Evolutionary conservation across 768 basidiomycete genomes (phyloP).

Genomic region (Podaxis pistillaris): DNA sequence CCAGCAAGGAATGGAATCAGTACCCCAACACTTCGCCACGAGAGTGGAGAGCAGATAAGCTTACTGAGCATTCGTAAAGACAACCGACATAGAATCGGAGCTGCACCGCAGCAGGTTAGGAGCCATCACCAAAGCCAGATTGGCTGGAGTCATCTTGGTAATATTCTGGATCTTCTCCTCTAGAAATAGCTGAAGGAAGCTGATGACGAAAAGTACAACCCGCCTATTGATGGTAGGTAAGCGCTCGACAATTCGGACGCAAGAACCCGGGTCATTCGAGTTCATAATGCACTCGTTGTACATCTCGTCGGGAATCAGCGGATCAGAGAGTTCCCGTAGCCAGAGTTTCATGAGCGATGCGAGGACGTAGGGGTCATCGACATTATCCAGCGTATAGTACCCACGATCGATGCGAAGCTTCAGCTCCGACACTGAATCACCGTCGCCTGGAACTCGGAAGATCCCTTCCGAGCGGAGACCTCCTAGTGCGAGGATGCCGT

Average conservation of each 20-base stretch:
- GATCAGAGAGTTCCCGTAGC: conserved; percentile 89
- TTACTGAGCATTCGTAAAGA: conserved; percentile 90
- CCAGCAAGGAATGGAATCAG: conserved; percentile 13
- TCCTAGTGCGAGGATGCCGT: conserved; percentile 87
- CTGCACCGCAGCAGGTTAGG: conserved; percentile 86
- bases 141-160: conserved; percentile 90
- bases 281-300: conserved; percentile 87
- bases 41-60: conserved; percentile 28
- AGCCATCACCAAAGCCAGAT: conserved; percentile 88
- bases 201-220: conserved; percentile 85
- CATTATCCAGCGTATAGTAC: conserved; percentile 84
- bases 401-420: conserved; percentile 90
- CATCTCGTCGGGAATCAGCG: conserved; percentile 86
- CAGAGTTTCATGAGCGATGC: conserved; percentile 91
- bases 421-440: conserved; percentile 83
- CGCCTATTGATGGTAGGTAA: conserved; percentile 85
- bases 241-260: conserved; percentile 70
- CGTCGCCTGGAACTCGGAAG: conserved; percentile 90
- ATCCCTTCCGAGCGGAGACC: conserved; percentile 87
- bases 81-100: conserved; percentile 84
- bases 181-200: conserved; percentile 88
- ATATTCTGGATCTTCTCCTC: conserved; percentile 67
- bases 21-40: conserved; percentile 1
- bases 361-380: conserved; percentile 88
- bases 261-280: conserved; percentile 64